Percentiles rank a stretch among this genome's conserved stretches.
Evolutionary conservation across 192 early-diverging fungal genomes (phyloP).

Genomic region (Spinellus fusiger): DNA sequence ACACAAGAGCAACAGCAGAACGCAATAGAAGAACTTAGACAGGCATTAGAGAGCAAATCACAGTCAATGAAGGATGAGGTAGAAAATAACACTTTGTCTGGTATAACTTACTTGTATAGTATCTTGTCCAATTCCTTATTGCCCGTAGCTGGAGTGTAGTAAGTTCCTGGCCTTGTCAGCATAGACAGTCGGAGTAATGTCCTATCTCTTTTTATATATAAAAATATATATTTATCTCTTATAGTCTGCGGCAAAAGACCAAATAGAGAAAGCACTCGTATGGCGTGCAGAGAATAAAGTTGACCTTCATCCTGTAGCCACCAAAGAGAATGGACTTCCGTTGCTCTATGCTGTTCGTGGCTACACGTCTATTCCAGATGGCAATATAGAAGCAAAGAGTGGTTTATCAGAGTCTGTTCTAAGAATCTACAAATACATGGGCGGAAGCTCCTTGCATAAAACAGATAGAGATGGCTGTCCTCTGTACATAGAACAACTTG

Average conservation of each 20-base stretch:
- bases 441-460: slow-evolving; percentile 77
- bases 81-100: not conserved
- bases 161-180: not conserved
- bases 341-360: slow-evolving; percentile 65
- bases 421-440: slow-evolving; percentile 57
- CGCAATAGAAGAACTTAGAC: not conserved
- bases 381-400: slow-evolving; percentile 50
- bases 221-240: not conserved
- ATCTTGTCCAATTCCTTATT: slow-evolving; percentile 12
- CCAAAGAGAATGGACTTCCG: slow-evolving; percentile 47
- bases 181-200: too few species aligned
- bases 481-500: slow-evolving; percentile 88
- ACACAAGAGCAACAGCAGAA: not conserved
- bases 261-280: slow-evolving; percentile 50
- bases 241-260: slow-evolving; percentile 54
- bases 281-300: slow-evolving; percentile 58
- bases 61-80: not conserved
- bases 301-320: slow-evolving; percentile 53
- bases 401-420: slow-evolving; percentile 60
- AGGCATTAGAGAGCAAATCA: not conserved
- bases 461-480: slow-evolving; percentile 85
- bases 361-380: slow-evolving; percentile 53
- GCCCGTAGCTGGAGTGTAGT: slow-evolving; percentile 21
- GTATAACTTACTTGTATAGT: not conserved
- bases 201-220: not conserved